Evolutionary conservation across 768 basidiomycete genomes (phyloP), one percentile per base, ranked within the genome.

Genomic region (Amanita thiersii): DNA sequence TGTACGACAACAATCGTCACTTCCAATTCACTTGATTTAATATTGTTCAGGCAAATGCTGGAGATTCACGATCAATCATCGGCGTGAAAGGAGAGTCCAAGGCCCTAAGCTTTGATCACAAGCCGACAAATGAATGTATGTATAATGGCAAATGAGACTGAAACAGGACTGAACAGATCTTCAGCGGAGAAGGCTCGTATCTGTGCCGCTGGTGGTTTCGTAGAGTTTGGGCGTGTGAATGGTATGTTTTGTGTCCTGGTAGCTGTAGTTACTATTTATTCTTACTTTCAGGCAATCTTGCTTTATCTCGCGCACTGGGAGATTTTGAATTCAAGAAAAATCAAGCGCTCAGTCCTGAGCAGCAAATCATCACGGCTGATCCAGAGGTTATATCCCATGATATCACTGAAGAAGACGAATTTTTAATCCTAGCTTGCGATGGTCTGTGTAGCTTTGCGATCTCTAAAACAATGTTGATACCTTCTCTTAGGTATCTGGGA

Each of bases 321-420:
- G 96, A 99, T 60, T 98, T 99, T 58, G 91, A 96, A 50, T 99
- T 96, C 74, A 99, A 99, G 72, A 92, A 94, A 66, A 94, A 93
- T 56, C 76, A 77, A 37, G 62, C 73, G 12, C 61, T 97, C 7
- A 61, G 74, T 30, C 81, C 93, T 12, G 94, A 98, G 63, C 75
- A 78, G 37, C 96, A 99, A 62, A 81, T 93, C 45, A 96, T 99
- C 51, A 98, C 96, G 1, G 77, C 89, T 28, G 78, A 99, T 58
- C 96, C 96, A 15, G 96, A 99, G 44, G 68, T 99, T 49, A 87
- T 76, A 12, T 67, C 70, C 33, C 96, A 97, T 63, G 66, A 83
- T 48, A 68, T 87, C 19, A 80, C 84, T 1, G 75, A 75, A 6
- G 94, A 98, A 43, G 96, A 99, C 56, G 96, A 99, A 59, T 98